phyloP scores from a whole-genome alignment of 176 grass and related monocot species.

The Juncus inflexus region DNA sequence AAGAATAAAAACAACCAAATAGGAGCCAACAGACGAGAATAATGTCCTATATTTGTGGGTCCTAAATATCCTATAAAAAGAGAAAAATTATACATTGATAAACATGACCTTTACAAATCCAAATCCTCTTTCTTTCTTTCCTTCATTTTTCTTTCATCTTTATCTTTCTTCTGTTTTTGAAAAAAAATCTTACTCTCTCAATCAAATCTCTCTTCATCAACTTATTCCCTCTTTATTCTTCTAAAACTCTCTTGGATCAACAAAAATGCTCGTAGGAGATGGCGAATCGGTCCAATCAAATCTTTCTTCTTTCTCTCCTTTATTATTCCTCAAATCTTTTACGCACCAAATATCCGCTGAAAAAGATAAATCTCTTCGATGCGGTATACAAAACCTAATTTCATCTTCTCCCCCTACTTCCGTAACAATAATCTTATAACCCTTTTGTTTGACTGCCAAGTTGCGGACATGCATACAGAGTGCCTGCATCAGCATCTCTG shows the following conservation, averaged over 20 bases:
- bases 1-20: no score
- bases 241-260: conserved; percentile 88
- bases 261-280: conserved; percentile 55
- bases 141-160: neutral
- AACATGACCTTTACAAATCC: conserved; percentile 1
- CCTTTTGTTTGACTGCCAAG: conserved; percentile 22
- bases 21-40: no score
- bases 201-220: neutral
- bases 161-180: neutral
- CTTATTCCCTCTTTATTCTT: neutral
- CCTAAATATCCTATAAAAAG: no score
- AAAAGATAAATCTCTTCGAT: conserved; percentile 48
- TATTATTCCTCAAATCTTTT: conserved; percentile 55
- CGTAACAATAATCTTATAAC: conserved; percentile 38
- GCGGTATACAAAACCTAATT: conserved; percentile 38
- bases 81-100: no score
- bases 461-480: conserved; percentile 55
- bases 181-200: neutral
- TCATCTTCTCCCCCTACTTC: conserved; percentile 49
- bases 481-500: conserved; percentile 21
- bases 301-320: conserved; percentile 28
- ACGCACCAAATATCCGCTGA: conserved; percentile 88
- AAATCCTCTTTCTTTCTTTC: neutral
- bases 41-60: no score
- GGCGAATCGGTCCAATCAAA: conserved; percentile 69